Evolutionary conservation across 2,329 filamentous ascomycete genomes (phyloP), one percentile per base, ranked within the genome.

Genomic region (Verticillium tricorpus): DNA sequence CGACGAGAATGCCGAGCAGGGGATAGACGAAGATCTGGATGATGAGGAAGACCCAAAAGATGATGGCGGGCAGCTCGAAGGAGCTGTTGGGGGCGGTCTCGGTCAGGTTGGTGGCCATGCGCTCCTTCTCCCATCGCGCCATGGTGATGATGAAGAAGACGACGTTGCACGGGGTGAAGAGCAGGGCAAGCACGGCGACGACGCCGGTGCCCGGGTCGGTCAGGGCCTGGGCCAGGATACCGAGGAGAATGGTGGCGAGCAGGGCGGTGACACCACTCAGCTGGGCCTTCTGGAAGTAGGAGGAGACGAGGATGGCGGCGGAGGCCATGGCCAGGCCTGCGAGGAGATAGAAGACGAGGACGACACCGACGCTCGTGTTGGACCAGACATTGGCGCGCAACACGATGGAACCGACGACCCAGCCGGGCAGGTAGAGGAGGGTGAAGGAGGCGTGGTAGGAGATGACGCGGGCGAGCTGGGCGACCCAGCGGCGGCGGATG

Each of bases 101-200:
- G 5, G 84, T 69, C 3, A 97, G 77, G 64, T 91, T 85, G 0
- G 89, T 84, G 0, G 85, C 77, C 50, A 79, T 69, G 19, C 85
- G 78, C 61, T 87, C 71, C 64, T 82, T 80, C 74, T 97, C 91
- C 72, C 86, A 97, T 52, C 90, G 87, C 14, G 93, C 91, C 74
- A 93, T 84, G 65, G 89, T 84, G 19, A 90, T 86, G 60, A 88
- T 82, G 71, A 94, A 95, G 72, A 89, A 93, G 15, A 94, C 89
- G 70, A 92, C 97, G 68, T 92, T 93, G 80, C 93, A 96, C 0
- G 93, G 91, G 0, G 92, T 85, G 71, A 97, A 97, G 0, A 97
- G 74, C 15, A 96, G 71, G 63, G 89, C 89, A 14, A 96, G 79
- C 3, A 91, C 78, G 6, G 84, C 82, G 3, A 94, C 90, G 1